Conservation (phyloP, 257 asterid species). For the Nicotiana sylvestris region DNA sequence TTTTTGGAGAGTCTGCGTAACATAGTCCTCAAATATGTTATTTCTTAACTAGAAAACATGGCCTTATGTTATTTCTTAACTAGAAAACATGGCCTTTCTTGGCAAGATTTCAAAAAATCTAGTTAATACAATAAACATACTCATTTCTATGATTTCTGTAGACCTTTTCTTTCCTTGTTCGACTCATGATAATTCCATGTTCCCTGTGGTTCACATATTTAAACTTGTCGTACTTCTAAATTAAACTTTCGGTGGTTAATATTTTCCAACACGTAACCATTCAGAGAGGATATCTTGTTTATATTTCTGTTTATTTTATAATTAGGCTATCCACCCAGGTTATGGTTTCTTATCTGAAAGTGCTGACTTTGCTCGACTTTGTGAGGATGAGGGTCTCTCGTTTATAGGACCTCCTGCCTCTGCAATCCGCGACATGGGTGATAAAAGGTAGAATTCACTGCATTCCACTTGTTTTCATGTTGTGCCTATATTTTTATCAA, state of each 20-base stretch:
- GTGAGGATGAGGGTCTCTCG: slow-evolving; percentile 70
- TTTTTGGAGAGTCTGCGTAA: too few relatives aligned
- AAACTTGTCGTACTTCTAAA: neutral
- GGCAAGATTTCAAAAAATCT: neutral
- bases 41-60: too few relatives aligned
- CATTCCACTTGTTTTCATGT: neutral
- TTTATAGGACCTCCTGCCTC: slow-evolving; percentile 98
- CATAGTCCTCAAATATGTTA: neutral
- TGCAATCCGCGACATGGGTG: slow-evolving; percentile 98
- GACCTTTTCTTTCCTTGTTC: neutral
- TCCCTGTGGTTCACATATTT: neutral
- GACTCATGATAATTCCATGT: neutral
- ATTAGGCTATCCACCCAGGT: slow-evolving; percentile 98
- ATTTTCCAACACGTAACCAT: slow-evolving; percentile 4
- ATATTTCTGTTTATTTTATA: slow-evolving; percentile 32
- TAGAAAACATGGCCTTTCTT: neutral
- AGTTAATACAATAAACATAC: neutral
- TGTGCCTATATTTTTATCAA: neutral
- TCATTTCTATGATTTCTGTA: neutral
- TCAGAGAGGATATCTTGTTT: slow-evolving; percentile 31
- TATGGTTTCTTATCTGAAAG: slow-evolving; percentile 98
- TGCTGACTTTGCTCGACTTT: slow-evolving; percentile 84
- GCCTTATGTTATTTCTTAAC: neutral
- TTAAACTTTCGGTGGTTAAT: slow-evolving; percentile 3
- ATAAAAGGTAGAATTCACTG: slow-evolving; percentile 59